These are phyloP conservation scores for Clohesyomyces aquaticus DNA, from an alignment of 495 filamentous ascomycete species.

Conservation along the genomic window DNA sequence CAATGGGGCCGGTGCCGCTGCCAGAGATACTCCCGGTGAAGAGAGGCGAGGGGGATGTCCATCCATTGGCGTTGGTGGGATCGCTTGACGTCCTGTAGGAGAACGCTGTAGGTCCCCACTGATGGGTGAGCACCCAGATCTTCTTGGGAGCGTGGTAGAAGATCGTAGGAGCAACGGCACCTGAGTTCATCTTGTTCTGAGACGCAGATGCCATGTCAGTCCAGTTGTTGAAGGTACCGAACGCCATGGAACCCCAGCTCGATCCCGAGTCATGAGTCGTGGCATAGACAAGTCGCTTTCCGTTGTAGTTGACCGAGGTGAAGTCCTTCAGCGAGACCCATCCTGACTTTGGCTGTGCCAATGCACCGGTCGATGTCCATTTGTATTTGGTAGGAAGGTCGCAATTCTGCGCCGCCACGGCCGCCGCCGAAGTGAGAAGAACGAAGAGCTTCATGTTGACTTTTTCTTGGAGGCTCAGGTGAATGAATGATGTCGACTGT, in stretches of 20 bases:
- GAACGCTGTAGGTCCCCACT: slow-evolving; percentile 41
- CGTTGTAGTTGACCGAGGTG: slow-evolving; percentile 37
- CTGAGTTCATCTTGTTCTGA: slow-evolving; percentile 33
- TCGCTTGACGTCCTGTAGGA: slow-evolving; percentile 50
- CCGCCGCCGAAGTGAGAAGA: slow-evolving; percentile 19
- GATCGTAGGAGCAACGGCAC: slow-evolving; percentile 47
- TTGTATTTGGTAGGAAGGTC: slow-evolving; percentile 46
- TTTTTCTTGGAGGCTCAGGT: background rate
- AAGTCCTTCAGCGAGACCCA: slow-evolving; percentile 44
- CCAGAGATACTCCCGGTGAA: slow-evolving; percentile 32
- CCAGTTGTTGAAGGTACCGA: slow-evolving; percentile 40
- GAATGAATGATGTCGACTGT: background rate
- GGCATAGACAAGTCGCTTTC: slow-evolving; percentile 41
- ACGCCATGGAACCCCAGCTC: slow-evolving; percentile 40
- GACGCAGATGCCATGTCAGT: slow-evolving; percentile 53
- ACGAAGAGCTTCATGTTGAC: slow-evolving; percentile 3
- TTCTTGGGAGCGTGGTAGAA: slow-evolving; percentile 42
- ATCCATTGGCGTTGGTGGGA: slow-evolving; percentile 40
- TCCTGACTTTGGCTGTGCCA: slow-evolving; percentile 29
- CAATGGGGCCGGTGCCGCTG: slow-evolving; percentile 37
- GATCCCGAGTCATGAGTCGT: slow-evolving; percentile 32
- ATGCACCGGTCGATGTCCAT: slow-evolving; percentile 39
- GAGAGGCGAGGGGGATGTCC: slow-evolving; percentile 33
- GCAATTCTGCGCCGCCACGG: slow-evolving; percentile 46
- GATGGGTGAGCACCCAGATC: slow-evolving; percentile 41